Conservation (phyloP, 495 filamentous ascomycete species). For the Hypoxylon rickii region DNA sequence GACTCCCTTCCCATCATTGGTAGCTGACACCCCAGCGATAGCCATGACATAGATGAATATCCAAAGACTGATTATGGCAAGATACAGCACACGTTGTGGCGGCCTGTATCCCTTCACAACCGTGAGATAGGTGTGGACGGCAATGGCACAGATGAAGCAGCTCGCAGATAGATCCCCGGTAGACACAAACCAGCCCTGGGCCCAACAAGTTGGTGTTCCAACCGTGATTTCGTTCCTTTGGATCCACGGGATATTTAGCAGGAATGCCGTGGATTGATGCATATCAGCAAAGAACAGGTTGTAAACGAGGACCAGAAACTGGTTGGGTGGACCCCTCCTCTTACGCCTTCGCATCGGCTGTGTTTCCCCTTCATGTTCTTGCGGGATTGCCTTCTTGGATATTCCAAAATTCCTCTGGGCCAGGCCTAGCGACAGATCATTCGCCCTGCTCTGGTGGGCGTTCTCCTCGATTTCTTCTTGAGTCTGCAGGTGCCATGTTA, state of each 20-base stretch:
- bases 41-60: conserved; percentile 61
- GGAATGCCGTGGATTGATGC: conserved; percentile 69
- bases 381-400: conserved; percentile 21
- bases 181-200: conserved; percentile 73
- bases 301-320: conserved; percentile 74
- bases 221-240: conserved; percentile 58
- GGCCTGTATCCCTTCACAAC: conserved; percentile 64
- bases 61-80: conserved; percentile 59
- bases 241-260: conserved; percentile 68
- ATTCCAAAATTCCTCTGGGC: conserved; percentile 22
- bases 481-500: conserved; percentile 54
- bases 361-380: not conserved
- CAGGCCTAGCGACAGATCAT: conserved; percentile 26
- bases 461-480: not conserved
- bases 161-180: conserved; percentile 72
- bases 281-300: conserved; percentile 77
- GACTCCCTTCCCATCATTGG: conserved; percentile 49
- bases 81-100: conserved; percentile 57
- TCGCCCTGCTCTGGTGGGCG: conserved; percentile 18
- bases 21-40: conserved; percentile 56
- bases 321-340: conserved; percentile 54
- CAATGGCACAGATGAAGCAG: conserved; percentile 72
- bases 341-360: conserved; percentile 38
- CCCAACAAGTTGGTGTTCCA: conserved; percentile 63
- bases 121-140: conserved; percentile 68